Evolutionary conservation across 1,284 basidiomycete species (phyloP).

Genomic region (Melampsora larici-populina): DNA sequence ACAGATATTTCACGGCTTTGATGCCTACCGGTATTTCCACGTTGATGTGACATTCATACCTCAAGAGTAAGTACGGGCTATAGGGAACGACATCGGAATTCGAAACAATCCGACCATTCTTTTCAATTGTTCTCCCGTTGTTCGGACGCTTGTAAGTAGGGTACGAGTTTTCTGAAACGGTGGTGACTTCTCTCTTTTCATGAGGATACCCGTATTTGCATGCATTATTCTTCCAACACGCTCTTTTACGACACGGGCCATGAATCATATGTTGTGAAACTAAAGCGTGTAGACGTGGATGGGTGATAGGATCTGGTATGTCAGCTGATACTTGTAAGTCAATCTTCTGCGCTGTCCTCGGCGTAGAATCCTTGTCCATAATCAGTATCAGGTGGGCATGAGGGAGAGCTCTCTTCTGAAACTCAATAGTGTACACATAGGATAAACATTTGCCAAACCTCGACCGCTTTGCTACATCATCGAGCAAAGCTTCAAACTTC

Average conservation of each 20-base stretch:
- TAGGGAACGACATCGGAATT: constrained; percentile 17
- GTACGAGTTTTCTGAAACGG: background rate
- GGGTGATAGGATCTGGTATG: background rate
- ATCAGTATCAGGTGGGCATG: constrained; percentile 1
- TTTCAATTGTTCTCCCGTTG: background rate
- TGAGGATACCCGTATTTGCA: background rate
- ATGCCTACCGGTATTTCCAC: constrained; percentile 11
- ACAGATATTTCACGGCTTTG: constrained; percentile 18
- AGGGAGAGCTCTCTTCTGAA: constrained; percentile 9
- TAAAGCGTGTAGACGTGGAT: background rate
- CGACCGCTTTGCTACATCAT: background rate
- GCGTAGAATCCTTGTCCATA: background rate
- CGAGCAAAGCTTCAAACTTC: background rate
- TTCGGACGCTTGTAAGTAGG: background rate
- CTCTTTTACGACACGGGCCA: background rate
- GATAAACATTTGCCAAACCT: background rate
- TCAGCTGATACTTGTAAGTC: background rate
- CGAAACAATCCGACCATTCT: background rate
- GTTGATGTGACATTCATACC: constrained; percentile 26
- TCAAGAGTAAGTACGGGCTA: background rate
- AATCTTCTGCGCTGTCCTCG: background rate
- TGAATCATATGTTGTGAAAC: constrained; percentile 1
- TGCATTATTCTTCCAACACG: background rate
- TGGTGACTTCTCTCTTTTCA: background rate
- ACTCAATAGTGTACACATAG: constrained; percentile 21